phyloP scores from a whole-genome alignment of 2,329 filamentous ascomycete species.

The Colletotrichum liriopes region DNA sequence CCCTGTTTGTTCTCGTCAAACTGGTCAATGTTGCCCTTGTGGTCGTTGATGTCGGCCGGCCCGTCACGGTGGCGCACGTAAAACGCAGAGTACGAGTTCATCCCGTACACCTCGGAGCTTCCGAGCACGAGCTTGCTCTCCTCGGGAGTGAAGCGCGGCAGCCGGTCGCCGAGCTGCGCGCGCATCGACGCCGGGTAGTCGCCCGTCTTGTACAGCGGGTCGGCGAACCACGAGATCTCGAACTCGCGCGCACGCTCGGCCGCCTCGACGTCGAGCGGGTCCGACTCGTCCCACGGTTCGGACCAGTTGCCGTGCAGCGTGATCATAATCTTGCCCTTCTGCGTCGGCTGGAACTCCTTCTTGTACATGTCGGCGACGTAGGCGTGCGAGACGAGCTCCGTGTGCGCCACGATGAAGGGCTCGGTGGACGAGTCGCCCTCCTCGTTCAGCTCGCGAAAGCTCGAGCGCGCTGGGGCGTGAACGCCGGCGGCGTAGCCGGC shows the following conservation, averaged over 20 bases:
- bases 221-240: constrained; percentile 60
- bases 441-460: constrained; percentile 50
- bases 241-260: constrained; percentile 59
- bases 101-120: constrained; percentile 58
- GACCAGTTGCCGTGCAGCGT: constrained; percentile 60
- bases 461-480: constrained; percentile 52
- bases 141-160: constrained; percentile 56
- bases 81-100: constrained; percentile 61
- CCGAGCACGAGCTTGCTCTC: constrained; percentile 56
- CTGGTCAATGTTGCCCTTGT: constrained; percentile 57
- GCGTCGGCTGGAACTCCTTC: constrained; percentile 55
- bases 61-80: constrained; percentile 54
- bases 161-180: constrained; percentile 55
- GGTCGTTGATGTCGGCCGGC: constrained; percentile 56
- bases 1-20: constrained; percentile 54
- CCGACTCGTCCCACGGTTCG: constrained; percentile 56
- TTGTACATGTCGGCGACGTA: constrained; percentile 57
- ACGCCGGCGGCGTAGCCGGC: constrained; percentile 55
- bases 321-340: constrained; percentile 58
- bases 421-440: constrained; percentile 53
- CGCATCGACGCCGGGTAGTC: constrained; percentile 59
- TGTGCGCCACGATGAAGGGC: constrained; percentile 58
- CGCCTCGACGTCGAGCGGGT: constrained; percentile 54
- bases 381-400: constrained; percentile 57
- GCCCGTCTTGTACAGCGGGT: constrained; percentile 55